Evolutionary conservation across 2,329 filamentous ascomycete species (phyloP).

Genomic region (Pseudogymnoascus verrucosus): DNA sequence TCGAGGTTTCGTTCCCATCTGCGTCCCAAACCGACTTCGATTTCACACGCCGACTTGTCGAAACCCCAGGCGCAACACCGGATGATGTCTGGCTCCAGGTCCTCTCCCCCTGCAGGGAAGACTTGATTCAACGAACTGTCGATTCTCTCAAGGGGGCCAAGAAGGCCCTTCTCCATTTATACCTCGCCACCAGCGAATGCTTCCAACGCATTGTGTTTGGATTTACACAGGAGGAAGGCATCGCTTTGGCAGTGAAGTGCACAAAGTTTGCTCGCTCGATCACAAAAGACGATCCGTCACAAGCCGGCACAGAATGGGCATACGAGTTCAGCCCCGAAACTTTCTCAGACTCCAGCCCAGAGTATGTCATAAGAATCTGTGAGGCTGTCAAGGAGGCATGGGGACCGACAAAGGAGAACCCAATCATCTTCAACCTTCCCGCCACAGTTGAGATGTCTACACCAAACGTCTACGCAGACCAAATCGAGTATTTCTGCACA

Average conservation of each 20-base stretch:
- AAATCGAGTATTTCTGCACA: conserved; percentile 91
- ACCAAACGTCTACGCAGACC: conserved; percentile 91
- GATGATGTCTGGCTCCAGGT: conserved; percentile 91
- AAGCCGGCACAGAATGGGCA: conserved; percentile 56
- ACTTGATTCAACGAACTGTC: conserved; percentile 83
- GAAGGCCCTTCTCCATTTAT: conserved; percentile 91
- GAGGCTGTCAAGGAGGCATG: conserved; percentile 91
- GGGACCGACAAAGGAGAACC: conserved; percentile 69
- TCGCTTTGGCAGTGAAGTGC: conserved; percentile 78
- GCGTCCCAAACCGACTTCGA: conserved; percentile 94
- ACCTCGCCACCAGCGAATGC: conserved; percentile 91
- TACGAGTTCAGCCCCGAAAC: conserved; percentile 82
- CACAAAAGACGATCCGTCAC: conserved; percentile 67
- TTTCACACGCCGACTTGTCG: conserved; percentile 79
- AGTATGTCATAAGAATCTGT: conserved; percentile 76
- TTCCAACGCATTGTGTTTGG: conserved; percentile 89
- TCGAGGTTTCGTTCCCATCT: conserved; percentile 91
- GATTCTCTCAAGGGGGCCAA: conserved; percentile 83
- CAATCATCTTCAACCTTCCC: conserved; percentile 93
- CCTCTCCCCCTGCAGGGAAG: conserved; percentile 81
- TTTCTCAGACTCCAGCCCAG: conserved; percentile 83
- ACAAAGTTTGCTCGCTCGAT: conserved; percentile 79
- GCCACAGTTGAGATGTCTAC: conserved; percentile 94
- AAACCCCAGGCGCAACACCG: conserved; percentile 74
- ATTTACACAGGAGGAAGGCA: conserved; percentile 72